phyloP scores from a whole-genome alignment of 306 rosid genomes.

The Amphicarpaea edgeworthii region DNA sequence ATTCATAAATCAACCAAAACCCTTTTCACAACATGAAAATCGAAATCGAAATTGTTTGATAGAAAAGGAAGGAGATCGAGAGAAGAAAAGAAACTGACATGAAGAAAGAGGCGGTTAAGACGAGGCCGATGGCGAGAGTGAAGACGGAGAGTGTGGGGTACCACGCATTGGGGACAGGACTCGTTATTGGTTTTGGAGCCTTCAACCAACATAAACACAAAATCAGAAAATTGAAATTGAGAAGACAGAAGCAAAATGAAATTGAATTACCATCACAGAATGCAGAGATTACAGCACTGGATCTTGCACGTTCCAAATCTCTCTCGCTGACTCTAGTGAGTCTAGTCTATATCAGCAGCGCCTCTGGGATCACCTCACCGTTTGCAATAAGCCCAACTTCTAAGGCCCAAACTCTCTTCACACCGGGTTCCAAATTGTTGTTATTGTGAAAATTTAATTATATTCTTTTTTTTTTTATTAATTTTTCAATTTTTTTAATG shows the following conservation, averaged over 20 bases:
- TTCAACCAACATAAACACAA: constrained; percentile 24
- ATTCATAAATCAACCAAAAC: background rate
- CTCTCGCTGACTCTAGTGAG: constrained; percentile 27
- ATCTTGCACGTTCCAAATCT: constrained; percentile 38
- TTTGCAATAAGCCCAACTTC: constrained; percentile 23
- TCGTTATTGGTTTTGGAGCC: constrained; percentile 87
- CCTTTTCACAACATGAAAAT: background rate
- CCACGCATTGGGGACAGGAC: constrained; percentile 87
- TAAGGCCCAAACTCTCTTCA: constrained; percentile 7
- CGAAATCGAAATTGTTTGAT: background rate
- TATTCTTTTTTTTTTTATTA: no score
- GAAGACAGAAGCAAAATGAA: background rate
- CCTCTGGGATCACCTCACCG: background rate
- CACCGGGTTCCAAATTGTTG: no score
- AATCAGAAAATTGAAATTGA: constrained; percentile 17
- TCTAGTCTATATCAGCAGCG: background rate
- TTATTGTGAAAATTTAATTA: no score
- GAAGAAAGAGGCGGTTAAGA: constrained; percentile 92
- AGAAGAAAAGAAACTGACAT: constrained; percentile 61
- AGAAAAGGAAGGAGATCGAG: background rate
- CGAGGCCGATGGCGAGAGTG: constrained; percentile 82
- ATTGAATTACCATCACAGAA: constrained; percentile 46
- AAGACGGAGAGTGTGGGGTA: constrained; percentile 86
- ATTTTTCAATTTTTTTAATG: no score
- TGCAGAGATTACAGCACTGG: constrained; percentile 28